These are phyloP conservation scores for Linum trigynum DNA, from an alignment of 345 rosid genomes.

Conservation along the genomic window DNA sequence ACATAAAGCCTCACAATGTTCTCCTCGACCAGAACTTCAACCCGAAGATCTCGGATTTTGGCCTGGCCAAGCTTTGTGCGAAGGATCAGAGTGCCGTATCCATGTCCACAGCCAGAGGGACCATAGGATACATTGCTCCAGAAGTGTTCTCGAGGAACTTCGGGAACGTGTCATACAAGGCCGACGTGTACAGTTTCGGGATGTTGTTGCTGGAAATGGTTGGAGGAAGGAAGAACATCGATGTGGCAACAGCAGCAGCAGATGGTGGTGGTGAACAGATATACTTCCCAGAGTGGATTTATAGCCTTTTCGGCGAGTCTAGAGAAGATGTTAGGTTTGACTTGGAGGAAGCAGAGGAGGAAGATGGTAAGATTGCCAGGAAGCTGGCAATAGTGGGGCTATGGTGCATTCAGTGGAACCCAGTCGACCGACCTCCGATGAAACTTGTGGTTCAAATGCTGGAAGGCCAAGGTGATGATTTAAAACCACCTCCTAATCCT, in stretches of 20 bases:
- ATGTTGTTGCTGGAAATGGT: slow-evolving; percentile 13
- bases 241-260: background rate
- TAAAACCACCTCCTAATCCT: slow-evolving; percentile 11
- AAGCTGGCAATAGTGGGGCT: slow-evolving; percentile 10
- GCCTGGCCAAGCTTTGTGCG: slow-evolving; percentile 14
- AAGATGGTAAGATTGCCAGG: slow-evolving; percentile 5
- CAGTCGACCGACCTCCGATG: slow-evolving; percentile 12
- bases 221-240: slow-evolving; percentile 5
- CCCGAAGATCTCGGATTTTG: slow-evolving; percentile 19
- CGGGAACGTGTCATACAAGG: slow-evolving; percentile 10
- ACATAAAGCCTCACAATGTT: slow-evolving; percentile 13
- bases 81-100: slow-evolving; percentile 8
- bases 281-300: slow-evolving; percentile 14
- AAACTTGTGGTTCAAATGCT: slow-evolving; percentile 9
- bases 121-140: slow-evolving; percentile 17
- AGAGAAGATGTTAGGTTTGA: slow-evolving; percentile 8
- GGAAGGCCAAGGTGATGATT: slow-evolving; percentile 7
- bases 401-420: slow-evolving; percentile 18
- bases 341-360: background rate
- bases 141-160: slow-evolving; percentile 16
- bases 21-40: slow-evolving; percentile 11
- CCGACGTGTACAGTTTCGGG: slow-evolving; percentile 16
- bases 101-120: slow-evolving; percentile 15
- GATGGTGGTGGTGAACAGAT: background rate
- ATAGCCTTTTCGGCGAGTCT: slow-evolving; percentile 7